These are phyloP conservation scores for Backusella liffmaniae DNA, from an alignment of 192 early-diverging fungal genomes.

Conservation along the genomic window DNA sequence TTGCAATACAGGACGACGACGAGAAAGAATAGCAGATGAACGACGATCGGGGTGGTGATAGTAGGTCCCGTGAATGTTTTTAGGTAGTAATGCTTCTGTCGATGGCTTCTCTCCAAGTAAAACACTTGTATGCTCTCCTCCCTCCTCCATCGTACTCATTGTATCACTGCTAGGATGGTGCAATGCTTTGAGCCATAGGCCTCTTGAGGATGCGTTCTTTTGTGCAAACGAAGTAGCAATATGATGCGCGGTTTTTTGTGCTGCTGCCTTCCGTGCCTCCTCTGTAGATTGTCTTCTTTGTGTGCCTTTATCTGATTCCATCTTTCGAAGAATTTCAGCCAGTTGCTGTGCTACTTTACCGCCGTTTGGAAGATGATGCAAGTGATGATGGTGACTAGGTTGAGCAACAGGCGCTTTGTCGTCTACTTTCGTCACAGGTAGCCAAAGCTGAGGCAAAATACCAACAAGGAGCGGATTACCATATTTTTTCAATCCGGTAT, in stretches of 20 bases:
- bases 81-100: neutral
- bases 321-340: constrained; percentile 10
- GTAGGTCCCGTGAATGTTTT: constrained; percentile 17
- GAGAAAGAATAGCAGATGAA: neutral
- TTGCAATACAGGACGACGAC: neutral
- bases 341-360: constrained; percentile 12
- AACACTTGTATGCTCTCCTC: neutral
- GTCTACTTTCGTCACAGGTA: constrained; percentile 49
- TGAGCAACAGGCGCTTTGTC: neutral
- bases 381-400: neutral
- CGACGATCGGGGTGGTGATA: constrained; percentile 25
- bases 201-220: neutral
- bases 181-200: neutral
- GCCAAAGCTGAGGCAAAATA: constrained; percentile 65
- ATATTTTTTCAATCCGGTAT: constrained; percentile 63
- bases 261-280: neutral
- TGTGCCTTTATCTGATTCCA: neutral
- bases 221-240: neutral
- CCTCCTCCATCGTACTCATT: neutral
- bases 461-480: constrained; percentile 64
- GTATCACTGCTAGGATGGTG: neutral
- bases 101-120: neutral
- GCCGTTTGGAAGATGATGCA: neutral
- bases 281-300: neutral
- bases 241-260: neutral